Evolutionary conservation across 257 asterid genomes (phyloP).

Genomic region (Ocimum tenuiflorum): DNA sequence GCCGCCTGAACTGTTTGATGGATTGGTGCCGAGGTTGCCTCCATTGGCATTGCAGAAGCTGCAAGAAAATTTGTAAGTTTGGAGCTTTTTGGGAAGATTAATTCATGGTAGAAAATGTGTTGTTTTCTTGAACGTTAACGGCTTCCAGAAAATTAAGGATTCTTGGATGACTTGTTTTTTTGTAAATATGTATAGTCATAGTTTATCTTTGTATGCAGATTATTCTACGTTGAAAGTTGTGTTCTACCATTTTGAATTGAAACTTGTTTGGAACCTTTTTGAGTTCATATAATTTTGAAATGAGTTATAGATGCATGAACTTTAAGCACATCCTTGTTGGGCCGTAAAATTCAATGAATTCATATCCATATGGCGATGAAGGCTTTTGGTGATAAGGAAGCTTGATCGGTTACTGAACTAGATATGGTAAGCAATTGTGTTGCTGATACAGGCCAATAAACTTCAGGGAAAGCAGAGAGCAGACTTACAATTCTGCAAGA

Average conservation of each 20-base stretch:
- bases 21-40: conserved; percentile 52
- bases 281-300: neutral
- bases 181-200: no score
- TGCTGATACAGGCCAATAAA: conserved; percentile 54
- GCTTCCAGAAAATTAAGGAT: no score
- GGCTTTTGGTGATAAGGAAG: neutral
- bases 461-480: conserved; percentile 29
- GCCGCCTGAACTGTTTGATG: conserved; percentile 58
- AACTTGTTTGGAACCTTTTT: neutral
- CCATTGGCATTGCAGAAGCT: conserved; percentile 66
- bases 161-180: neutral
- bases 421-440: conserved; percentile 11
- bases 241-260: neutral
- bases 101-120: neutral
- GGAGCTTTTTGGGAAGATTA: neutral
- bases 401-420: neutral
- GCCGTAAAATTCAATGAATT: neutral
- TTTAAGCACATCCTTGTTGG: no score
- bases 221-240: neutral
- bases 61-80: conserved; percentile 48
- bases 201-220: neutral
- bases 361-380: neutral
- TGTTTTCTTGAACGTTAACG: no score
- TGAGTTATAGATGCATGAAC: neutral
- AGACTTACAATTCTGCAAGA: conserved; percentile 27